A percentile compares a stretch with the other conserved stretches of the same genome.
Evolutionary conservation across 2,329 filamentous ascomycete species (phyloP).

Genomic region (Colletotrichum eremochloae): DNA sequence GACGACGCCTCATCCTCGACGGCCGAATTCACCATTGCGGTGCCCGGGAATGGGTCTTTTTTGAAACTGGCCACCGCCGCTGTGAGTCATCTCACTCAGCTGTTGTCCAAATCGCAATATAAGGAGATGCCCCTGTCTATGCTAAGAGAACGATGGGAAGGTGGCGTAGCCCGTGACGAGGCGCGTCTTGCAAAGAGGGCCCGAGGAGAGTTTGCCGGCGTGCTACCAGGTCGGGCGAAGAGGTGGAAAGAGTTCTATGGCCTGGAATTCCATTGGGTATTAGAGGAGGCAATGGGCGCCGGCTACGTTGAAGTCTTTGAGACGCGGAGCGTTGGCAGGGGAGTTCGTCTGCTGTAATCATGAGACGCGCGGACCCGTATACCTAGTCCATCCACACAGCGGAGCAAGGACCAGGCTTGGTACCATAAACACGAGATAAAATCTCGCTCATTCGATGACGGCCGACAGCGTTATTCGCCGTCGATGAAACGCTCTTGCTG

Average conservation of each 20-base stretch:
- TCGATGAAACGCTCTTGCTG: constrained; percentile 23
- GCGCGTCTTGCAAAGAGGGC: constrained; percentile 62
- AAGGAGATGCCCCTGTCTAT: constrained; percentile 73
- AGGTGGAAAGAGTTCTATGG: constrained; percentile 81
- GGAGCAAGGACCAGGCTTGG: constrained; percentile 12
- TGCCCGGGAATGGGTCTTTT: constrained; percentile 76
- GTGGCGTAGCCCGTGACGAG: constrained; percentile 66
- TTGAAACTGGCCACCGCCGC: constrained; percentile 74
- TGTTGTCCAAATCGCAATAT: constrained; percentile 71
- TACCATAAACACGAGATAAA: constrained; percentile 13
- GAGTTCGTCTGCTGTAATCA: constrained; percentile 63
- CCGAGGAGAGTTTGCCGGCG: constrained; percentile 68
- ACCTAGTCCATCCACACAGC: constrained; percentile 1
- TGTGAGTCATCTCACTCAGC: constrained; percentile 70
- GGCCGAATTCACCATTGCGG: constrained; percentile 67
- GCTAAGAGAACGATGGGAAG: constrained; percentile 79
- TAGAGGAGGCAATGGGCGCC: constrained; percentile 78
- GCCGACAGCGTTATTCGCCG: neutral
- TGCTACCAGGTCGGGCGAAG: constrained; percentile 71
- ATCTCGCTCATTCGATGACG: neutral
- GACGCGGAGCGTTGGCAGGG: constrained; percentile 79
- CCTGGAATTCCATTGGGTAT: constrained; percentile 77
- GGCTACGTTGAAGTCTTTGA: constrained; percentile 81
- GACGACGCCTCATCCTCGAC: constrained; percentile 43
- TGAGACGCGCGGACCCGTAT: constrained; percentile 5